Conservation (phyloP, 108 stramenopile genomes). For the Nitzschia inconspicua region DNA sequence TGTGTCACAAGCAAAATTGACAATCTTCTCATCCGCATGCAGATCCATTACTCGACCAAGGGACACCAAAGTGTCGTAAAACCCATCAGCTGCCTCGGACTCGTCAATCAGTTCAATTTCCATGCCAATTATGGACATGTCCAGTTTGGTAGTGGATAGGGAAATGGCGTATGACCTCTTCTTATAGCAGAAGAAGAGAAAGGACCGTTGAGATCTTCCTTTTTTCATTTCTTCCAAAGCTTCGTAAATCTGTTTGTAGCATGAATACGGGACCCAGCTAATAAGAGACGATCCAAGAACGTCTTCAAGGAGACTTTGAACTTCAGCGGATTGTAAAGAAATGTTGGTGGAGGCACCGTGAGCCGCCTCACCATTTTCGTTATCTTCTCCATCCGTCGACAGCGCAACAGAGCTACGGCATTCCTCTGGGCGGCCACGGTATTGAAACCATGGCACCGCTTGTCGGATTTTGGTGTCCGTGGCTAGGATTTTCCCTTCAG, state of each 20-base stretch:
- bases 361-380: too few species aligned
- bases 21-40: constrained; percentile 11
- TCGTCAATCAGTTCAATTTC: constrained; percentile 8
- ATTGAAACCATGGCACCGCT: too few species aligned
- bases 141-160: constrained; percentile 1
- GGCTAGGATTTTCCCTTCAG: constrained; percentile 6
- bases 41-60: constrained; percentile 18
- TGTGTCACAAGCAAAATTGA: constrained; percentile 12
- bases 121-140: constrained; percentile 1
- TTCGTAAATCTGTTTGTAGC: background rate
- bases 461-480: constrained; percentile 1
- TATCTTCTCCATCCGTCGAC: too few species aligned
- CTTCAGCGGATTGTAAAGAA: background rate
- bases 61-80: background rate
- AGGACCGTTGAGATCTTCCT: background rate
- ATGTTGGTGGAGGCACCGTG: background rate
- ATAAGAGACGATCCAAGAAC: constrained; percentile 2
- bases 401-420: too few species aligned
- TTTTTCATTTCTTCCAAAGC: constrained; percentile 1
- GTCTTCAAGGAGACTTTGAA: background rate
- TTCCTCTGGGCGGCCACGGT: too few species aligned
- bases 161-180: constrained; percentile 8
- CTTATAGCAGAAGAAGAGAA: constrained; percentile 1
- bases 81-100: background rate
- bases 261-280: background rate